A percentile compares a stretch with the other conserved stretches of the same genome.
Conservation (phyloP, 108 stramenopile genomes). For the Seminavis robusta region DNA sequence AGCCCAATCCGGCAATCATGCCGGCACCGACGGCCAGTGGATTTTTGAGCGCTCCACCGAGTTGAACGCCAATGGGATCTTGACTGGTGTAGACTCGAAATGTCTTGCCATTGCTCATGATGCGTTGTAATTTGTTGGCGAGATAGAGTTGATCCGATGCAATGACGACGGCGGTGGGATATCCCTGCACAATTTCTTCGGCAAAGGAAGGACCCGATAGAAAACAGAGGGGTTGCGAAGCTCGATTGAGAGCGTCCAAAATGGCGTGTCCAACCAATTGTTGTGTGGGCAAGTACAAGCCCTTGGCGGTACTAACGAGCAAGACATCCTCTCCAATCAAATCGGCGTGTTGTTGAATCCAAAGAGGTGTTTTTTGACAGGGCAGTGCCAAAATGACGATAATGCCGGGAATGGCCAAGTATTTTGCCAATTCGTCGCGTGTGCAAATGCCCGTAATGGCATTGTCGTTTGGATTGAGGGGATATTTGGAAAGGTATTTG, state of each 20-base stretch:
- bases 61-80: slow-evolving; percentile 67
- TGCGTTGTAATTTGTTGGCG: slow-evolving; percentile 34
- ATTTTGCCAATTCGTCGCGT: slow-evolving; percentile 15
- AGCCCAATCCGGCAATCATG: slow-evolving; percentile 71
- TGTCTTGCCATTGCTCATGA: slow-evolving; percentile 33
- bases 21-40: slow-evolving; percentile 86
- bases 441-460: slow-evolving; percentile 50
- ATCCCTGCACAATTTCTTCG: slow-evolving; percentile 70
- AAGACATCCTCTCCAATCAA: slow-evolving; percentile 50
- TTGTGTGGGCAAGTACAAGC: slow-evolving; percentile 64
- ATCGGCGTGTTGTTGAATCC: slow-evolving; percentile 49
- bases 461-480: slow-evolving; percentile 38
- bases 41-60: slow-evolving; percentile 88
- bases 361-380: slow-evolving; percentile 63
- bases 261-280: slow-evolving; percentile 65
- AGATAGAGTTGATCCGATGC: slow-evolving; percentile 62
- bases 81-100: slow-evolving; percentile 79
- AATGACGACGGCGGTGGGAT: slow-evolving; percentile 81
- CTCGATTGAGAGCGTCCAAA: slow-evolving; percentile 50
- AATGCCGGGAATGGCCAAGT: slow-evolving; percentile 22
- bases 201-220: slow-evolving; percentile 88
- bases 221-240: slow-evolving; percentile 69
- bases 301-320: slow-evolving; percentile 77
- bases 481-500: slow-evolving; percentile 66
- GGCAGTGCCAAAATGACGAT: slow-evolving; percentile 78